Base-by-base conservation (phyloP, 306 rosid genomes). In the Gastrolobium bilobum region DNA sequence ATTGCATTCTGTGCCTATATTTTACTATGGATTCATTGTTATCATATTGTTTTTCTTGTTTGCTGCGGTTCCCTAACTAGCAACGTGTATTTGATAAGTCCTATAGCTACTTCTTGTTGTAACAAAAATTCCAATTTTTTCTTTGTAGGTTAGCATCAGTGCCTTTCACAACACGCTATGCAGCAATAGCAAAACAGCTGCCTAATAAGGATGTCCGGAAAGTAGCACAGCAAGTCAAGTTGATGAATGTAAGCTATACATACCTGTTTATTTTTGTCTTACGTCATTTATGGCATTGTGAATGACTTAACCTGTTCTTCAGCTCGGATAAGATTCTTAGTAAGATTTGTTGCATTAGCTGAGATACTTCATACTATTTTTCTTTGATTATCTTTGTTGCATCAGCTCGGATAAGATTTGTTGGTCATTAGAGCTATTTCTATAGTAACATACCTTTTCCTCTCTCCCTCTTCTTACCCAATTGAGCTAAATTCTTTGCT, bases 211-310 rank as follows among this genome's bases (percentile, higher is more conserved):
- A 91, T 4, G 85, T 86, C 15, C 84, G 93, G 31, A 95, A 92
- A 81, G 91, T 92, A 68, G 97, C 97, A 3, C 50, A 90, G 73
- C 91, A 93, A 48, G 86, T 91, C 68, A 83, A 88, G 86, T 92
- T 93, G 93, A 90, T 90, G 93, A 84, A 71, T 20, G 97, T 92
- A 85, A 87, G 92, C 26, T 76, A 10, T n/a, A n/a, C 34, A 7
- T 57, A 64, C 10, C 15, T 20, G 29, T 48, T 4, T 65, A 14
- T 74, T 65, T 37, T 4, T 64, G 47, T 31, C 54, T 43, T 26
- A 9, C 8, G 14, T 40, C 33, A 67, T 51, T 79, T 38, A 64
- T 44, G 34, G 31, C 48, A 50, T 26, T 34, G 31, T 73, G 44
- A 52, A 67, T 62, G 58, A 40, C 15, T 20, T 14, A 46, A 39